Base-by-base conservation (phyloP, 805 yeast genomes). In the Candida palmyrensis region DNA sequence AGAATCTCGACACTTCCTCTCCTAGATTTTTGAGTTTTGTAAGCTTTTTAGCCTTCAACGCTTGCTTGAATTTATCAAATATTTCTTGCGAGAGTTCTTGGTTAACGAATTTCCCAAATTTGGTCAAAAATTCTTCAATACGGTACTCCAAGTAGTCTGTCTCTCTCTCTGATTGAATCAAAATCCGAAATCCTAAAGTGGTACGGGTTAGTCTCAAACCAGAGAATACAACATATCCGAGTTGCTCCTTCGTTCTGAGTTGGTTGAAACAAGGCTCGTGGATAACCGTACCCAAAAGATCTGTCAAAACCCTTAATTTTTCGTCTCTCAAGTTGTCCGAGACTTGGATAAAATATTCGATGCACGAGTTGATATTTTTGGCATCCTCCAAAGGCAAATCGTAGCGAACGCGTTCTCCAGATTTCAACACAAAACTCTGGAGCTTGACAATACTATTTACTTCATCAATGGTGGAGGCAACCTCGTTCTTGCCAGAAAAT, bases 201-300 rank as follows among this genome's bases (percentile, higher is more conserved):
- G 92, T 80, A 50, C 94, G 73, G 3, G 85, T 74, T 39, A 70
- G 69, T 40, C 82, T 66, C 17, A 73, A 62, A 0, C 94, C 84
- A 27, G 92, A 78, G 51, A 86, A 87, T 0, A 90, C 98, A 41
- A 90, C 88, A 49, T 90, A 90, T 2, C 98, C 98, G 20, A 90
- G 69, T 57, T 92, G 97, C 60, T 90, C 97, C 47, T 86, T 82
- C 5, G 98, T 90, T 57, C 98, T 75, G 37, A 90, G 69, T 41
- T 83, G 83, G 50, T 86, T 81, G 59, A 90, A 92, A 37, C 90
- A 83, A 4, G 96, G 97, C 53, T 90, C 97, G 44, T 74, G 77
- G 31, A 82, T 64, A 41, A 88, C 71, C 40, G 84, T 90, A 0
- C 82, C 74, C 29, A 86, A 57, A 33, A 90, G 59, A 31, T 81